Conservation (phyloP, 2,329 filamentous ascomycete species). For the Trichothecium roseum region DNA sequence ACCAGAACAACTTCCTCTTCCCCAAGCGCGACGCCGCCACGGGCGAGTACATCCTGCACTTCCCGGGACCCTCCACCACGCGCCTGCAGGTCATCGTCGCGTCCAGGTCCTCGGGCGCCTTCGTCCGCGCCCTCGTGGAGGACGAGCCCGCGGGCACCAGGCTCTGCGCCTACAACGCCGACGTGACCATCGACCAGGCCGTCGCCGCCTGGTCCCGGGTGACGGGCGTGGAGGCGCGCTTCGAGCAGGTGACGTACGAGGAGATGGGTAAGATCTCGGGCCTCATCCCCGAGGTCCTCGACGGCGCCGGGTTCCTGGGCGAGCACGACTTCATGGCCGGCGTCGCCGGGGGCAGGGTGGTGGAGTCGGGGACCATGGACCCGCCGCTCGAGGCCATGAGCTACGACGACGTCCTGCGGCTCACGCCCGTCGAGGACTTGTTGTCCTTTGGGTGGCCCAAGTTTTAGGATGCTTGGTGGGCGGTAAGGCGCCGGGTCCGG, state of each 20-base stretch:
- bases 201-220: conserved; percentile 22
- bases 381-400: conserved; percentile 15
- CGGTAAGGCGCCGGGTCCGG: no score
- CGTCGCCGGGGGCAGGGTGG: conserved; percentile 16
- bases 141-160: conserved; percentile 26
- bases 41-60: conserved; percentile 18
- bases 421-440: conserved; percentile 7
- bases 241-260: conserved; percentile 17
- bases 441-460: conserved; percentile 1
- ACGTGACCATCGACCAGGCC: conserved; percentile 20
- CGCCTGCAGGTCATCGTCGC: conserved; percentile 29
- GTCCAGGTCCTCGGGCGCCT: conserved; percentile 26
- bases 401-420: conserved; percentile 19
- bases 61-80: conserved; percentile 14
- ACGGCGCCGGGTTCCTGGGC: conserved; percentile 20
- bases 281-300: conserved; percentile 24
- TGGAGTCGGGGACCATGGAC: conserved; percentile 28
- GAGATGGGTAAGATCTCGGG: conserved; percentile 22
- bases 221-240: conserved; percentile 22
- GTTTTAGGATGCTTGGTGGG: no score
- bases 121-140: conserved; percentile 31
- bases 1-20: conserved; percentile 11
- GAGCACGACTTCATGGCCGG: conserved; percentile 32
- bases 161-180: conserved; percentile 32
- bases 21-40: conserved; percentile 9